Base-by-base conservation (phyloP, 305 asterid species). In the Caryopteris hybrid region DNA sequence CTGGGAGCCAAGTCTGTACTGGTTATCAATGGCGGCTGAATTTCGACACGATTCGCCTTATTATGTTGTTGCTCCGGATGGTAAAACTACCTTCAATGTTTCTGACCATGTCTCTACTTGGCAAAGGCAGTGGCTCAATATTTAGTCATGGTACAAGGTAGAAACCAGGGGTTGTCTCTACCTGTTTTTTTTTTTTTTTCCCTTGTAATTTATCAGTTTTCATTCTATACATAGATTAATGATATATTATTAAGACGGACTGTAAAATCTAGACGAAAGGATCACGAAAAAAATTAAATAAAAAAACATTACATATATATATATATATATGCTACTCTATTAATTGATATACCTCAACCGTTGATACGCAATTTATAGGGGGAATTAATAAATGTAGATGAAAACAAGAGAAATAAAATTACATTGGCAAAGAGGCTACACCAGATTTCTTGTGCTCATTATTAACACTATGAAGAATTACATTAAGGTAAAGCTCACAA, bases 1-100 rank as follows among this genome's bases (percentile, higher is more conserved):
- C 1, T 85, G 86, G 88, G 72, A 76, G 56, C 90, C 90, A 9
- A 81, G 86, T 68, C 47, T 83, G 4, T 64, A 80, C 56, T 78
- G 83, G 88, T 61, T 70, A 72, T 69, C 81, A 33, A 69, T 82
- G 78, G 71, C 74, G 10, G 16, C 31, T 72, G 86, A 85, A 53
- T 82, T 75, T 73, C 52, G 73, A 5, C 80, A 80, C 61, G 79
- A 70, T 63, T 81, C 81, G 13, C 81, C 84, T 2, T 64, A 68
- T 17, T 63, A 60, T 65, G 41, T 61, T 48, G 74, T 76, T 23
- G 73, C 54, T 36, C 57, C 72, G 20, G 81, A 84, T 67, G 82
- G 84, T 11, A 76, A 81, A 41, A 61, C 74, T 27, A 68, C 86
- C 10, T 10, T 45, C 13, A 81, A 77, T 31, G 21, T 72, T 14